Base-by-base conservation (phyloP, 2,329 filamentous ascomycete genomes). In the Colletotrichum higginsianum region DNA sequence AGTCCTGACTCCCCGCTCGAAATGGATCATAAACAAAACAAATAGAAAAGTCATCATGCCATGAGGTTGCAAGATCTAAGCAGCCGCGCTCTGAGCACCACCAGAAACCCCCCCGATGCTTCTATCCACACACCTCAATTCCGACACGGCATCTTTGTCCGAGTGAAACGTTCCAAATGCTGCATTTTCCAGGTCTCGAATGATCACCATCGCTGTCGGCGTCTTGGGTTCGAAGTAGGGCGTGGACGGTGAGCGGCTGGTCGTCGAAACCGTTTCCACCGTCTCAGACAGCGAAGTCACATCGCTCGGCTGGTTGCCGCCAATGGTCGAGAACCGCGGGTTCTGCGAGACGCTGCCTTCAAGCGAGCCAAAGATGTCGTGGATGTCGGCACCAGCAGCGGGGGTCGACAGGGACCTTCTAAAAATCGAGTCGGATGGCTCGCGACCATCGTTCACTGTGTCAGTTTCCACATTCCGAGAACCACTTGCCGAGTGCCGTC, bases 151-250 rank as follows among this genome's bases (percentile, higher is more conserved):
- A 8, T 38, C 35, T 2, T 38, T 38, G 35, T 38, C 35, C 35
- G 35, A 38, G 35, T 38, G 35, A 11, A 38, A 38, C 9, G 35
- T 38, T 3, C 35, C 35, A 38, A 38, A 38, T 38, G 35, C 35
- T 38, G 35, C 35, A 56, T 53, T 16, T 26, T 55, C 52, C 12
- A 18, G 6, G 12, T 71, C 71, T 9, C 61, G 61, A 18, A 74
- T 44, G 12, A 71, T 21, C 5, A 73, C 63, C 78, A 80, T 79
- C 4, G 79, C 78, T 35, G 75, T 79, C 0, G 79, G 79, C 0
- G 79, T 81, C 5, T 58, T 72, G 0, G 79, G 78, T 13, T 78
- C 77, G 30, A 78, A 79, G 0, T n/a, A 62, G 1, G 71, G 75
- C 7, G 75, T 75, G 8, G 75, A 64, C 1, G 75, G 75, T 2